phyloP scores from a whole-genome alignment of 306 rosid genomes.

The Dicorynia guianensis region DNA sequence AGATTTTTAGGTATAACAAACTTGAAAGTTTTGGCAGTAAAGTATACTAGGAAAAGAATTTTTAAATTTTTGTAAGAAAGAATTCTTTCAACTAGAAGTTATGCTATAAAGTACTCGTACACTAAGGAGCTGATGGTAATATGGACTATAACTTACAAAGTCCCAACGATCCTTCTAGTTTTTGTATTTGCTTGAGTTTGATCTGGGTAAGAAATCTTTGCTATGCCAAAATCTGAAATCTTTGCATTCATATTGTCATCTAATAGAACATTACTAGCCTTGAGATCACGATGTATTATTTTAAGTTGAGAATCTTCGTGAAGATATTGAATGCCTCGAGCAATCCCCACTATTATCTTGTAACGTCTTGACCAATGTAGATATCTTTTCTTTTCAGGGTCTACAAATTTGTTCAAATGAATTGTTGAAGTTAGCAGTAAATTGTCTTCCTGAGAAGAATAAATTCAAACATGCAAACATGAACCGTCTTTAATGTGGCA shows the following conservation, averaged over 20 bases:
- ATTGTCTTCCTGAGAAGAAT: no score
- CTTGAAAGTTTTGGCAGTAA: background rate
- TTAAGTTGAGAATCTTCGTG: slow-evolving; percentile 50
- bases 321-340: slow-evolving; percentile 48
- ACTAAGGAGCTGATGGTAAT: no score
- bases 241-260: slow-evolving; percentile 47
- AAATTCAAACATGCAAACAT: no score
- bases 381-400: background rate
- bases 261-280: slow-evolving; percentile 45
- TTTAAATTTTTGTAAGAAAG: background rate
- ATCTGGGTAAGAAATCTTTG: slow-evolving; percentile 33
- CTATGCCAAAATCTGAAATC: slow-evolving; percentile 56
- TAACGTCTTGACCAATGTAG: slow-evolving; percentile 45
- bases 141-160: slow-evolving; percentile 42
- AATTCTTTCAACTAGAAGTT: background rate
- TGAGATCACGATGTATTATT: slow-evolving; percentile 50
- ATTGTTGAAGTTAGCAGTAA: background rate
- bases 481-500: no score
- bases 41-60: background rate
- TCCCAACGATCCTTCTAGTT: slow-evolving; percentile 38
- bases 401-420: background rate
- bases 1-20: background rate
- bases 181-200: slow-evolving; percentile 39
- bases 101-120: background rate
- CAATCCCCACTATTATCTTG: slow-evolving; percentile 44